Percentiles rank a stretch among this genome's conserved stretches.
These are phyloP conservation scores for Massariosphaeria phaeospora DNA, from an alignment of 495 filamentous ascomycete species.

Conservation along the genomic window DNA sequence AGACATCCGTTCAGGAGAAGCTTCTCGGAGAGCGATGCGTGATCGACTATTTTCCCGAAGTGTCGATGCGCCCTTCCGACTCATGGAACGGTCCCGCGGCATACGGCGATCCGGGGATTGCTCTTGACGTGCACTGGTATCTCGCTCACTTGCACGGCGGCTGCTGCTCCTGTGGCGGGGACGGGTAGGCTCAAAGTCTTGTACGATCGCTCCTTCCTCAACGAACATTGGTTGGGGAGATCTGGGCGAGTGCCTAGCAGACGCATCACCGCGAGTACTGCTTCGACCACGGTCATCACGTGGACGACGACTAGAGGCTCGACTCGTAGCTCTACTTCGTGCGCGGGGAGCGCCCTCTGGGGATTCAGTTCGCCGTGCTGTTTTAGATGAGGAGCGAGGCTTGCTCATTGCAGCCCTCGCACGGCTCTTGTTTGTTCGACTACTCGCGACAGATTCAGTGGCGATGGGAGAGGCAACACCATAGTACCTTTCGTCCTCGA, in stretches of 20 bases:
- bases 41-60: conserved; percentile 23
- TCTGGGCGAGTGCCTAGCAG: conserved; percentile 13
- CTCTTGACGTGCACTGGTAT: conserved; percentile 45
- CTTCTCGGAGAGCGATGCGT: conserved; percentile 16
- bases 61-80: conserved; percentile 16
- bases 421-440: conserved; percentile 23
- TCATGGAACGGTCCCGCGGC: conserved; percentile 31
- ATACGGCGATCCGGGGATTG: conserved; percentile 41
- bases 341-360: conserved; percentile 26
- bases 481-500: conserved; percentile 43
- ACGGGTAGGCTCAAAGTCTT: conserved; percentile 35
- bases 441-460: conserved; percentile 21
- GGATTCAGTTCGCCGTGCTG: conserved; percentile 31
- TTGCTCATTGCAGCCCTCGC: conserved; percentile 26
- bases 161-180: conserved; percentile 56
- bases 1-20: conserved; percentile 23
- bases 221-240: conserved; percentile 36
- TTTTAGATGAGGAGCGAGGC: conserved; percentile 30
- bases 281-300: conserved; percentile 28
- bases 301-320: conserved; percentile 33
- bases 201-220: conserved; percentile 44
- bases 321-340: conserved; percentile 24
- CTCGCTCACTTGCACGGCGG: conserved; percentile 50
- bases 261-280: conserved; percentile 13
- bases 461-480: conserved; percentile 39